Percentiles rank a stretch among this genome's conserved stretches.
phyloP scores from a whole-genome alignment of 1,284 basidiomycete genomes.

The Cryptococcus deneoformans region DNA sequence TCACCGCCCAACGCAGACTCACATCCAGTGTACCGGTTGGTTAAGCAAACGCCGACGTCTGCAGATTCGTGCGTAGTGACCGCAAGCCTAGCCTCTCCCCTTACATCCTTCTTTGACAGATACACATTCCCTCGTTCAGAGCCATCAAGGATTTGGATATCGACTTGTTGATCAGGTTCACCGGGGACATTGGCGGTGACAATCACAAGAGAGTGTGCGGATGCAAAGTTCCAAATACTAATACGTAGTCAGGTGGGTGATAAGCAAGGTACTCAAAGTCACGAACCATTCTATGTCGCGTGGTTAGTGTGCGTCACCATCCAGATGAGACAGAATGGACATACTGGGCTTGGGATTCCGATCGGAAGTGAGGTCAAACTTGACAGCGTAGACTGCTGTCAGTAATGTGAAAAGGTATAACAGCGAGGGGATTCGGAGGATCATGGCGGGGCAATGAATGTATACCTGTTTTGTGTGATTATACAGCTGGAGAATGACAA shows the following conservation, averaged over 20 bases:
- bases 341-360: conserved; percentile 63
- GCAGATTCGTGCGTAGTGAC: conserved; percentile 92
- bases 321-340: conserved; percentile 12
- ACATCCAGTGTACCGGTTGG: conserved; percentile 72
- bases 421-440: conserved; percentile 6
- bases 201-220: conserved; percentile 80
- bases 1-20: conserved; percentile 41
- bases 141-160: conserved; percentile 93
- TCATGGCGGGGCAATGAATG: background rate
- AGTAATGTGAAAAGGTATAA: conserved; percentile 21
- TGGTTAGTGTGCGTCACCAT: background rate
- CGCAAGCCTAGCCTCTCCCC: conserved; percentile 86
- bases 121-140: conserved; percentile 85
- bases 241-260: conserved; percentile 27
- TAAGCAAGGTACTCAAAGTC: background rate
- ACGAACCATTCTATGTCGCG: conserved; percentile 38
- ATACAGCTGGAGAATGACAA: too few relatives aligned
- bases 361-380: conserved; percentile 70
- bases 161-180: conserved; percentile 70
- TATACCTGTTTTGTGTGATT: too few relatives aligned
- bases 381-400: conserved; percentile 59
- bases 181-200: conserved; percentile 87
- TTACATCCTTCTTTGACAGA: conserved; percentile 81
- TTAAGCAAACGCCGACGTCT: conserved; percentile 93
- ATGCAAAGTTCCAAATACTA: conserved; percentile 94